These are phyloP conservation scores for Podospora tetraspora DNA, from an alignment of 495 filamentous ascomycete species.

Conservation along the genomic window DNA sequence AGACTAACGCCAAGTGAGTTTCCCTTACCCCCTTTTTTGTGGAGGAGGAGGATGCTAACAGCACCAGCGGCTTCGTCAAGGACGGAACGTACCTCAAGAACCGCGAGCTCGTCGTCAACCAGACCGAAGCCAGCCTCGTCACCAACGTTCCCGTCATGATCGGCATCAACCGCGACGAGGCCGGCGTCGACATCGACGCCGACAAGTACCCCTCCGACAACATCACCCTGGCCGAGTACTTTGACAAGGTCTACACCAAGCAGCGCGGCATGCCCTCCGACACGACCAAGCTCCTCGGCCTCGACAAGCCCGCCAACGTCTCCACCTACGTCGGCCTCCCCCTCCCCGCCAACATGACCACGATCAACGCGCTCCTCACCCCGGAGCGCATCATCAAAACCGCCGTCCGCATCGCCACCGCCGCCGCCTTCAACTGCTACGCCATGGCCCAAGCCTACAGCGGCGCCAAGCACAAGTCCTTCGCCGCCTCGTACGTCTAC, in stretches of 20 bases:
- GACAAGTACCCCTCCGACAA: constrained; percentile 19
- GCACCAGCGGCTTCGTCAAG: constrained; percentile 22
- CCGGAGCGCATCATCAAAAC: constrained; percentile 20
- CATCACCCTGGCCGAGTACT: constrained; percentile 19
- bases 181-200: constrained; percentile 29
- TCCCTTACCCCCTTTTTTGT: neutral
- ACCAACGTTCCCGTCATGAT: constrained; percentile 31
- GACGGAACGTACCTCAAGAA: constrained; percentile 35
- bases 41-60: neutral
- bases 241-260: constrained; percentile 12
- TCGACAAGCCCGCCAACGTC: constrained; percentile 21
- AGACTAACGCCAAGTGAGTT: constrained; percentile 31
- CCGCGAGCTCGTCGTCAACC: constrained; percentile 26
- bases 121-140: constrained; percentile 15
- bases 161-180: constrained; percentile 41
- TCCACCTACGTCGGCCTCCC: constrained; percentile 20
- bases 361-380: constrained; percentile 7
- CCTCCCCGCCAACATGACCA: constrained; percentile 12
- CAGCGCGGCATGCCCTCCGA: constrained; percentile 23
- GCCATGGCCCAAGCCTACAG: constrained; percentile 33
- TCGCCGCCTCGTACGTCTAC: constrained; percentile 32
- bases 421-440: constrained; percentile 37
- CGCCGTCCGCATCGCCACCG: constrained; percentile 30
- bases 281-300: constrained; percentile 15
- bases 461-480: constrained; percentile 25